Evolutionary conservation across 768 basidiomycete species (phyloP).

Genomic region (Mycena capillaripes): DNA sequence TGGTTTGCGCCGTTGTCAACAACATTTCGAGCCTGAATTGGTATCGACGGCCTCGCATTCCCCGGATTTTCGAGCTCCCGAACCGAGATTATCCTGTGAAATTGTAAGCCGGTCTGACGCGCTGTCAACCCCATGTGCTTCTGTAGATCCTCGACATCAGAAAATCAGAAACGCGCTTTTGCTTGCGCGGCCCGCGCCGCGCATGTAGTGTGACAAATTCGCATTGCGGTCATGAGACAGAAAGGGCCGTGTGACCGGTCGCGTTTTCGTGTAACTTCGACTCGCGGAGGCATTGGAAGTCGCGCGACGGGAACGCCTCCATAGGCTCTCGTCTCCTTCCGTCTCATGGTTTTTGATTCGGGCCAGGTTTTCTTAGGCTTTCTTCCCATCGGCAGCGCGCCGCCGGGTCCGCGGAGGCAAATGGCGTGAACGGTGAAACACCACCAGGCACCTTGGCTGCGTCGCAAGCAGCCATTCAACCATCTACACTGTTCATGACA

Average conservation of each 20-base stretch:
- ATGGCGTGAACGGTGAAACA: neutral
- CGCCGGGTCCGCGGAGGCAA: neutral
- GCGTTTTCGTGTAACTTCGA: no score
- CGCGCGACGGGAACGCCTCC: no score
- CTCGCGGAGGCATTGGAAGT: no score
- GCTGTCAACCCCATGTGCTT: neutral
- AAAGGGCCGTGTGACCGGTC: neutral
- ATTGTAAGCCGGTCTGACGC: no score
- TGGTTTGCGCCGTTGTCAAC: slow-evolving; percentile 1
- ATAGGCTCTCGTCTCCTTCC: neutral
- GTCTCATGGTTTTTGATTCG: no score
- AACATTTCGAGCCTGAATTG: neutral
- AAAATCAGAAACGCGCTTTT: neutral
- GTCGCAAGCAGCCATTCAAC: neutral
- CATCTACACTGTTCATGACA: neutral
- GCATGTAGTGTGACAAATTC: neutral
- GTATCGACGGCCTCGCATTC: no score
- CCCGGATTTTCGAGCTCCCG: no score
- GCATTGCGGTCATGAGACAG: neutral
- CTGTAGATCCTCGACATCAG: neutral
- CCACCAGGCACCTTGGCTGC: no score
- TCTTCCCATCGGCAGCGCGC: neutral
- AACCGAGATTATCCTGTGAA: no score
- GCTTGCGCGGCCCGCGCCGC: no score
- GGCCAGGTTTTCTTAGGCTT: no score